phyloP scores from a whole-genome alignment of 2,329 filamentous ascomycete species.

The Epichloe amarillans region DNA sequence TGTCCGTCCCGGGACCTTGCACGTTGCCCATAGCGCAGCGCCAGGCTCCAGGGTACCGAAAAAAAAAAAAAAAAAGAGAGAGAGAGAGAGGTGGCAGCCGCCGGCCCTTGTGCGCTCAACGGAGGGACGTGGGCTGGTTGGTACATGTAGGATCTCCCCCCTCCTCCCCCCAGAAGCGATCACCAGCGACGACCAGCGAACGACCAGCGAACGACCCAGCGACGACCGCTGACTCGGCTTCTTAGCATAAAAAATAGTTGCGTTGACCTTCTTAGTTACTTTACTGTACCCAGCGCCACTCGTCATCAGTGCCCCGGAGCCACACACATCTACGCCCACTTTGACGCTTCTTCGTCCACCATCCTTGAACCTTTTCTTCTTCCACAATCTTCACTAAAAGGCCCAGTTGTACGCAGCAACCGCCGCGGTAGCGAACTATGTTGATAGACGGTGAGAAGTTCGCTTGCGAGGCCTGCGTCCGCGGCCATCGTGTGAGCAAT shows the following conservation, averaged over 20 bases:
- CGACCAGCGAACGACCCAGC: not conserved
- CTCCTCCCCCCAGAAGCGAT: not conserved
- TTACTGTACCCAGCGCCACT: not conserved
- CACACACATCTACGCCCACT: slow-evolving; percentile 3
- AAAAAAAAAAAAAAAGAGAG: too few species aligned
- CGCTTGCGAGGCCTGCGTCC: slow-evolving; percentile 95
- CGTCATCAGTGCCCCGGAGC: slow-evolving; percentile 2
- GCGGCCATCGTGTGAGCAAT: slow-evolving; percentile 96
- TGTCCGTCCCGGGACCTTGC: not conserved
- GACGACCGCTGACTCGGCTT: slow-evolving; percentile 5
- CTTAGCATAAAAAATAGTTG: not conserved
- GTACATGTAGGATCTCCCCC: not conserved
- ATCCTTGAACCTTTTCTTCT: not conserved
- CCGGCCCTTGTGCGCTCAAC: not conserved
- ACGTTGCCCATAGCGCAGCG: slow-evolving; percentile 1
- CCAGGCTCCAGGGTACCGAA: not conserved
- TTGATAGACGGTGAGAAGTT: slow-evolving; percentile 93
- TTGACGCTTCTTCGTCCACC: not conserved
- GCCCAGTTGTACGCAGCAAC: not conserved
- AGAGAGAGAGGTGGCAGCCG: not conserved
- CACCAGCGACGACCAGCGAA: too few species aligned
- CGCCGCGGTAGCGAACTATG: slow-evolving; percentile 32
- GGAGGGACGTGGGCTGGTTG: not conserved
- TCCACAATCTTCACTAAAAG: slow-evolving; percentile 1
- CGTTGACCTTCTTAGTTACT: not conserved